phyloP scores from a whole-genome alignment of 2,329 filamentous ascomycete species.

The Venturia aucupariae region DNA sequence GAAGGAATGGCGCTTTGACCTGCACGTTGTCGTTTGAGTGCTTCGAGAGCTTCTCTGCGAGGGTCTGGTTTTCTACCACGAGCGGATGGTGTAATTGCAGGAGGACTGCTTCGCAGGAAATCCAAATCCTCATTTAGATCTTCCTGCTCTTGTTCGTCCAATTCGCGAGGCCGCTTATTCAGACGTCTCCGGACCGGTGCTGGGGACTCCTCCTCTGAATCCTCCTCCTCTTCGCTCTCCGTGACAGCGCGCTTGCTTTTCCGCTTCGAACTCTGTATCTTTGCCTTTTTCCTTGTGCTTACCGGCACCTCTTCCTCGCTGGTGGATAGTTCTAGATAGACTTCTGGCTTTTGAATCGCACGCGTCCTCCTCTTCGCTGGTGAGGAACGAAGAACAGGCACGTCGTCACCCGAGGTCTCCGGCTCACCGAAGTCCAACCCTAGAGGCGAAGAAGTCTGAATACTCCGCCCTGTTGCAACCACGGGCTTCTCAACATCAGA shows the following conservation, averaged over 20 bases:
- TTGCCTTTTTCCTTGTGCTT: conserved; percentile 1
- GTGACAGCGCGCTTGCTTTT: not conserved
- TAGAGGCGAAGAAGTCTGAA: not conserved
- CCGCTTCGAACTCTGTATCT: not conserved
- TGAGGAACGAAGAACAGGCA: conserved; percentile 10
- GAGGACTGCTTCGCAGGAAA: conserved; percentile 11
- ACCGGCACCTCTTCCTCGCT: conserved; percentile 10
- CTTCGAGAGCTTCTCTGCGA: conserved; percentile 35
- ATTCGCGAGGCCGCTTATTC: conserved; percentile 2
- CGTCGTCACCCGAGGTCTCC: conserved; percentile 14
- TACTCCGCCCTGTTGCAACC: not conserved
- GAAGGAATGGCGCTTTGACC: conserved; percentile 22
- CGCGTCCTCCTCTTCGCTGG: conserved; percentile 5
- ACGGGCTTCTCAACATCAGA: not conserved
- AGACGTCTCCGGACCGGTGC: not conserved
- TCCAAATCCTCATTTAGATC: conserved; percentile 14
- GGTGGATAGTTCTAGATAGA: not conserved
- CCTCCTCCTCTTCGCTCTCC: conserved; percentile 10
- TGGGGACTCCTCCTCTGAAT: conserved; percentile 8
- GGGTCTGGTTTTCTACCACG: conserved; percentile 24
- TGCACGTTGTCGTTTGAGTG: conserved; percentile 33
- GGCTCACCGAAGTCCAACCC: conserved; percentile 9
- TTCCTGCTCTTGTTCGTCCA: conserved; percentile 11
- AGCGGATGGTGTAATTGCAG: not conserved
- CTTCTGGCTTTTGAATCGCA: not conserved